Base-by-base conservation (phyloP, 768 basidiomycete species). In the Boletus vinaceobasis region DNA sequence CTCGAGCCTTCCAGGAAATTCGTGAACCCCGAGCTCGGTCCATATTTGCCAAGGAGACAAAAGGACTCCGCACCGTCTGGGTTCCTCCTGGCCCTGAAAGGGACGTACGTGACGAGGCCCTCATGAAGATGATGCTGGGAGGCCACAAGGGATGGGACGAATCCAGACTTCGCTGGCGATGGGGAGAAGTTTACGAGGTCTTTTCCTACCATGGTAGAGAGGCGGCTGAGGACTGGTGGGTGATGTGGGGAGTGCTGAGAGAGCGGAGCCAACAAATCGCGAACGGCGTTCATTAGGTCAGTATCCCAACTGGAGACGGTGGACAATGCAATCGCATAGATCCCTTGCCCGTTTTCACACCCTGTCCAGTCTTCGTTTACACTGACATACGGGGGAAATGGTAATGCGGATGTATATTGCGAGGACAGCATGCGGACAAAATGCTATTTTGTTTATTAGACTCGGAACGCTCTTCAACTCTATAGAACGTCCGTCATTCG, bases 191-290 rank as follows among this genome's bases (percentile, higher is more conserved):
- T 54, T 71, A 81, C 48, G 75, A 75, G 29, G 67, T 85, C 60
- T 82, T 79, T 60, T 68, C 72, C n/a, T 79, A 84, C 62, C 77
- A 82, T 61, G 77, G 81, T 5, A 73, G 71, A 42, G 84, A 87
- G 57, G 75, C 76, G 42, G 85, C 80, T 19, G 83, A 84, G 54
- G 82, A 83, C 63, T 86, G 83, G 83, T 87, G 83, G 83, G 77
- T 79, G 11, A 78, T 78, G 52, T 84, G 82, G 82, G 82, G 82
- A 7, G 56, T 70, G 6, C 64, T 82, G 60, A 73, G 74, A 43
- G 74, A 81, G 62, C 63, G 75, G 48, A 74, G 75, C 50, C 56
- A 67, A 31, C 46, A 53, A n/a, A 37, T 7, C 5, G 17, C 21
- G 13, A 59, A 48, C 21, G 37, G 29, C 21, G 29, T 54, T 51